phyloP scores from a whole-genome alignment of 495 filamentous ascomycete species.

The Emericellopsis terricola region DNA sequence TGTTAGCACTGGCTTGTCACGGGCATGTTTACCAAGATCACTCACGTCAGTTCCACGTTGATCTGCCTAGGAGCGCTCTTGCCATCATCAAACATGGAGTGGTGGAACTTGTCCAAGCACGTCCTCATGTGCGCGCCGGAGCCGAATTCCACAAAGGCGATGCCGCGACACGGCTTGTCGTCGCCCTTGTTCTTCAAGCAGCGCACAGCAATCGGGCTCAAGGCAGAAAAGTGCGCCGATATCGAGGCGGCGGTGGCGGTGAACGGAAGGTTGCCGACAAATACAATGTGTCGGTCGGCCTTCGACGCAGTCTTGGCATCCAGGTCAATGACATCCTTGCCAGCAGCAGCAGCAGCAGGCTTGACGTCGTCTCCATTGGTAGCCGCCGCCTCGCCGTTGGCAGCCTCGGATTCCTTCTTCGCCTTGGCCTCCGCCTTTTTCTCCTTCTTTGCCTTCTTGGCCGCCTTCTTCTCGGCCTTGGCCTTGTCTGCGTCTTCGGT shows the following conservation, averaged over 20 bases:
- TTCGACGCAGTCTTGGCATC: background rate
- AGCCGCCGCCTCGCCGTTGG: slow-evolving; percentile 6
- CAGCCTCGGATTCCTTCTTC: slow-evolving; percentile 11
- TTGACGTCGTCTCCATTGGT: slow-evolving; percentile 6
- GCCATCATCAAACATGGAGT: slow-evolving; percentile 62
- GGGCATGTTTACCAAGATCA: no score
- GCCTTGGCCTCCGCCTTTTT: slow-evolving; percentile 17
- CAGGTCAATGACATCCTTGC: slow-evolving; percentile 5
- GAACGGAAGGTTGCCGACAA: slow-evolving; percentile 64
- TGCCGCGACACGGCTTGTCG: slow-evolving; percentile 57
- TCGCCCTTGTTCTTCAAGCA: slow-evolving; percentile 54
- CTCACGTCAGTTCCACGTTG: slow-evolving; percentile 83
- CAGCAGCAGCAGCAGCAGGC: slow-evolving; percentile 3
- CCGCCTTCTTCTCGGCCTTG: slow-evolving; percentile 9
- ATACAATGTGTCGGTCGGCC: slow-evolving; percentile 2
- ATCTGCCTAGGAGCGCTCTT: slow-evolving; percentile 43
- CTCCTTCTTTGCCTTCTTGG: slow-evolving; percentile 18
- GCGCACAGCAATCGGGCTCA: slow-evolving; percentile 55
- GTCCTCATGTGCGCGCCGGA: slow-evolving; percentile 86
- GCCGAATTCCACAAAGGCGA: slow-evolving; percentile 87
- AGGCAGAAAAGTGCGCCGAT: slow-evolving; percentile 54
- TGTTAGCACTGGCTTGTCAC: background rate
- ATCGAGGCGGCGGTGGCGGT: slow-evolving; percentile 51
- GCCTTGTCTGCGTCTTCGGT: background rate
- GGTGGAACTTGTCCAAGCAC: slow-evolving; percentile 75